Percentiles rank a stretch among this genome's conserved stretches.
These are phyloP conservation scores for Taphrina betulina DNA, from an alignment of 1,139 yeast genomes.

Conservation along the genomic window DNA sequence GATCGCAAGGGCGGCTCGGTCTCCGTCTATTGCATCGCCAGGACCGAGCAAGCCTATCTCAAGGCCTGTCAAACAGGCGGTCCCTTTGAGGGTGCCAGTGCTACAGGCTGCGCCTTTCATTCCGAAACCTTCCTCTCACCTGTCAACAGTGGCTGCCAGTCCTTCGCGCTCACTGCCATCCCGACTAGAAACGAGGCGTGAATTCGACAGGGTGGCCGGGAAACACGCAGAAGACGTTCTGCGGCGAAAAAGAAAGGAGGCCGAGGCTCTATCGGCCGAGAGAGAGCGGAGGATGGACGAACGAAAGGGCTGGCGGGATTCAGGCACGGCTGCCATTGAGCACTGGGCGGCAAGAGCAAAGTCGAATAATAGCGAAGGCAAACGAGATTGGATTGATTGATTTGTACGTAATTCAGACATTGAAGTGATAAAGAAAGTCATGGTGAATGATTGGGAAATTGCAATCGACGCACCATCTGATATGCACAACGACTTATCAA, in stretches of 20 bases:
- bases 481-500: too few relatives aligned
- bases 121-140: slow-evolving; percentile 13
- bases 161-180: slow-evolving; percentile 17
- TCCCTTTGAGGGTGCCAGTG: slow-evolving; percentile 15
- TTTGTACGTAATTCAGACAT: neutral
- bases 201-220: slow-evolving; percentile 19
- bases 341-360: slow-evolving; percentile 23
- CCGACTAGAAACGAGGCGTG: slow-evolving; percentile 3
- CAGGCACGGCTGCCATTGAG: slow-evolving; percentile 16
- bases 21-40: neutral
- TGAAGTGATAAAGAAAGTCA: too few relatives aligned
- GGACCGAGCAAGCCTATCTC: neutral
- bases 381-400: slow-evolving; percentile 15
- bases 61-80: too few relatives aligned
- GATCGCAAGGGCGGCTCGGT: slow-evolving; percentile 2
- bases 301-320: slow-evolving; percentile 16
- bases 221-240: slow-evolving; percentile 15
- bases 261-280: slow-evolving; percentile 8
- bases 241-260: slow-evolving; percentile 1
- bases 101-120: slow-evolving; percentile 10
- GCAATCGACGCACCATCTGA: too few relatives aligned
- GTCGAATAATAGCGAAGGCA: slow-evolving; percentile 14
- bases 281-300: slow-evolving; percentile 8
- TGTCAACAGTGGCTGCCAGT: slow-evolving; percentile 17
- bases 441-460: too few relatives aligned